phyloP scores from a whole-genome alignment of 345 rosid genomes.

The Acer yangbiense region DNA sequence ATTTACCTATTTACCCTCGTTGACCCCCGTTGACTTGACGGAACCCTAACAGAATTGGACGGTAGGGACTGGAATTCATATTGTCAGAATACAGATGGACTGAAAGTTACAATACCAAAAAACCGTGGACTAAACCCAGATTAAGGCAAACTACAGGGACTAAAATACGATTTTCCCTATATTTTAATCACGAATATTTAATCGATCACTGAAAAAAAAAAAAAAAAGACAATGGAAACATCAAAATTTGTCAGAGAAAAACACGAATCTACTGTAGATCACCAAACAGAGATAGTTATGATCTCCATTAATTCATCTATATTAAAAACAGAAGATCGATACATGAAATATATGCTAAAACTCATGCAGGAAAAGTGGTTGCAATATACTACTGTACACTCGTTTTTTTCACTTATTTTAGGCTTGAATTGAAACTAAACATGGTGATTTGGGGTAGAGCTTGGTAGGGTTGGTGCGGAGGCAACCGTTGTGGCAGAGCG shows the following conservation, averaged over 20 bases:
- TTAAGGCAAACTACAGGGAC: too few species aligned
- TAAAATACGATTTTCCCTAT: too few species aligned
- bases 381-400: background rate
- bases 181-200: background rate
- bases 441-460: conserved; percentile 37
- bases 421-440: conserved; percentile 32
- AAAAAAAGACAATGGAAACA: too few species aligned
- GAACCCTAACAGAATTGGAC: too few species aligned
- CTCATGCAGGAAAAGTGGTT: background rate
- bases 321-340: background rate
- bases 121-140: too few species aligned
- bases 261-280: background rate
- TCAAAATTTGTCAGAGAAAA: background rate
- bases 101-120: too few species aligned
- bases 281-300: background rate
- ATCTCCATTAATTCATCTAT: too few species aligned
- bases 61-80: too few species aligned
- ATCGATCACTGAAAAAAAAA: background rate
- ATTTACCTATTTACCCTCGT: too few species aligned
- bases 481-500: conserved; percentile 19
- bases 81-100: too few species aligned
- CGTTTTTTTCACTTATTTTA: conserved; percentile 3
- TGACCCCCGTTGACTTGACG: too few species aligned
- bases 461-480: conserved; percentile 48
- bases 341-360: background rate